Base-by-base conservation (phyloP, 1,284 basidiomycete genomes). In the Cutaneotrichosporon spelunceum region DNA sequence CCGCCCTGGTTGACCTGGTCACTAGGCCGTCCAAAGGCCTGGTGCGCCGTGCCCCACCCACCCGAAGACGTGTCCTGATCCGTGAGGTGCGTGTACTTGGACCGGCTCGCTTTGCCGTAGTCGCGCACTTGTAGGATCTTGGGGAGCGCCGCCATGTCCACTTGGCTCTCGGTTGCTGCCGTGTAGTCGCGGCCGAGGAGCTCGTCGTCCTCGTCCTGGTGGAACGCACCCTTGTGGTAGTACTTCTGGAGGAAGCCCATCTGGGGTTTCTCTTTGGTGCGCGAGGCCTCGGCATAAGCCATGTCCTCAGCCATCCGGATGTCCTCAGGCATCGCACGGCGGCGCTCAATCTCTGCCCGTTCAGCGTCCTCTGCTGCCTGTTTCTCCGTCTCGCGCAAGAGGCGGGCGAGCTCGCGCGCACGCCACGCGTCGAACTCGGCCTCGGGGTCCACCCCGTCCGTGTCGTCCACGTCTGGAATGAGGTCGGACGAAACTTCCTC, bases 191-290 rank as follows among this genome's bases (percentile, higher is more conserved):
- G 88, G 71, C 84, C 85, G 70, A 97, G 85, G 66, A 99, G 86
- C 56, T 97, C 93, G 68, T 88, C 86, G 78, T 97, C 95, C 87
- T 93, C 73, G 63, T 89, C 91, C 84, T 91, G 91, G 79, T 96
- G 93, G 83, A 99, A 99, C 62, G 93, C 94, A 71, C 96, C 96
- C 80, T 97, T 98, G 82, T 99, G 96, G 86, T 93, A 98, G 77
- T 97, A 99, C 80, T 96, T 98, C 77, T 99, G 93, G 71, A 98
- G 79, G 81, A 99, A 98, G 70, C 87, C 90, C 76, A 93, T 90
- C 65, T 90, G 83, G 3, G 91, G 70, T 64, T 77, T 77, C 53
- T 78, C 77, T 58, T 66, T 72, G 57, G 89, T 88, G 57, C 94
- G 83, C 44, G 85, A 82, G 74, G 88, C 85, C 65, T 91, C 84